phyloP scores from a whole-genome alignment of 345 rosid species.

The Cardamine chenopodiifolia region DNA sequence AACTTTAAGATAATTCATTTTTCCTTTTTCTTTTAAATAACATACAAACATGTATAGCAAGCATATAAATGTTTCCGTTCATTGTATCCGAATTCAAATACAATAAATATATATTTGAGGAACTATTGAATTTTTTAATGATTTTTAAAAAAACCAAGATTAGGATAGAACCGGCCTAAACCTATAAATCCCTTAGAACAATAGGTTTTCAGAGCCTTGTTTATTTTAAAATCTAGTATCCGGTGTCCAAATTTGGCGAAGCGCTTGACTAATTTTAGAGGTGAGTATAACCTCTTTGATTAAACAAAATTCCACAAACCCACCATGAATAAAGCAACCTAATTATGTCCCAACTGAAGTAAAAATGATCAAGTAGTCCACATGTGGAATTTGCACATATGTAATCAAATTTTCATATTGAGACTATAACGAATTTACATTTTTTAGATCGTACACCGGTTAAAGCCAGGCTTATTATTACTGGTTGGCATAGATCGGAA shows the following conservation, averaged over 20 bases:
- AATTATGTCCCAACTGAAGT: neutral
- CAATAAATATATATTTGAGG: neutral
- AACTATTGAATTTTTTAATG: neutral
- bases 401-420: neutral
- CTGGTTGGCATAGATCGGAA: constrained; percentile 13
- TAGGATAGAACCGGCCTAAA: neutral
- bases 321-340: neutral
- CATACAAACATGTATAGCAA: neutral
- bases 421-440: neutral
- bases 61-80: neutral
- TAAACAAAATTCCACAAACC: neutral
- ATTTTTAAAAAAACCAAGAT: neutral
- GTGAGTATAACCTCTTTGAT: neutral
- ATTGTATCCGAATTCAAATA: neutral
- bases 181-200: neutral
- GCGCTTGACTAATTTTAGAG: neutral
- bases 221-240: neutral
- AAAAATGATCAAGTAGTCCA: neutral
- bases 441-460: neutral
- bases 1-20: neutral
- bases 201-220: neutral
- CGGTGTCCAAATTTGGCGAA: neutral
- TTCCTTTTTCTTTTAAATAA: neutral
- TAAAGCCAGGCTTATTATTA: neutral
- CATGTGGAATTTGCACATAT: neutral